A percentile compares a stretch with the other conserved stretches of the same genome.
These are phyloP conservation scores for Auricularia cornea DNA, from an alignment of 768 basidiomycete genomes.

Conservation along the genomic window DNA sequence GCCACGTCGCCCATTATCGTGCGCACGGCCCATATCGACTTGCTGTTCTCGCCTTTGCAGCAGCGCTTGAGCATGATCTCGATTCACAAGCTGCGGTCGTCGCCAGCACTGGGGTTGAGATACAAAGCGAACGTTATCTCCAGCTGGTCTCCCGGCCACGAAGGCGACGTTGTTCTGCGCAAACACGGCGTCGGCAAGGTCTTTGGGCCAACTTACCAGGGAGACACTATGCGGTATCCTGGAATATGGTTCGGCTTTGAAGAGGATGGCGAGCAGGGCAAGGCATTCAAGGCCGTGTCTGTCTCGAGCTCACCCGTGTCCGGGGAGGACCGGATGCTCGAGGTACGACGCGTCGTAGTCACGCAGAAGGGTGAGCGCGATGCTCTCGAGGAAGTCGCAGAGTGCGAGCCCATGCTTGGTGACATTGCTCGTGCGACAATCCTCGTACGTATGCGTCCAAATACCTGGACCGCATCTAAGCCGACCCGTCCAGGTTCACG, in stretches of 20 bases:
- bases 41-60: conserved; percentile 73
- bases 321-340: conserved; percentile 58
- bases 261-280: conserved; percentile 48
- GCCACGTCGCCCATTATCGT: conserved; percentile 66
- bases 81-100: conserved; percentile 56
- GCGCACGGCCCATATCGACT: conserved; percentile 73
- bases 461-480: not conserved
- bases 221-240: conserved; percentile 70
- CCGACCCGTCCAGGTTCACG: conserved; percentile 45
- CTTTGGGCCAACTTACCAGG: conserved; percentile 79
- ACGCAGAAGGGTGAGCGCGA: conserved; percentile 60
- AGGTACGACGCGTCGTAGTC: conserved; percentile 68
- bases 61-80: conserved; percentile 77
- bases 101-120: conserved; percentile 57
- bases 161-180: conserved; percentile 32
- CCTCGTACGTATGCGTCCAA: conserved; percentile 37
- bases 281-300: conserved; percentile 36
- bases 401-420: conserved; percentile 60
- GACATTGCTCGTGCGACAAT: conserved; percentile 60
- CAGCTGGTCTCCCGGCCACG: conserved; percentile 38
- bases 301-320: conserved; percentile 22
- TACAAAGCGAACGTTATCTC: conserved; percentile 62
- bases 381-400: conserved; percentile 63
- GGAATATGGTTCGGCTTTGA: conserved; percentile 81
- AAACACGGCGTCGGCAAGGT: conserved; percentile 58